Base-by-base conservation (phyloP, 2,329 filamentous ascomycete genomes). In the Hortaea sp. region DNA sequence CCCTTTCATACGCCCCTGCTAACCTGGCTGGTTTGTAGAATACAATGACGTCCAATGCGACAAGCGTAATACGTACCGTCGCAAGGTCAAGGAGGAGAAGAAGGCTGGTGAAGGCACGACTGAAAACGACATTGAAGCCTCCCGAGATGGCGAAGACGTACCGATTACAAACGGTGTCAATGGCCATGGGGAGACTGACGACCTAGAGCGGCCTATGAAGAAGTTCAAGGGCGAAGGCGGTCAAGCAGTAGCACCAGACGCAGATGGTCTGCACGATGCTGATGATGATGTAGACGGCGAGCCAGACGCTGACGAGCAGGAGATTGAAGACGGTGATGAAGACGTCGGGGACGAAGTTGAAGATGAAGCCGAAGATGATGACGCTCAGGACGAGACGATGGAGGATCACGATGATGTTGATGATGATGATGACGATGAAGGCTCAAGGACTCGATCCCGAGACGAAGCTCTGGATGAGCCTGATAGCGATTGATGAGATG, bases 11-110 rank as follows among this genome's bases (percentile, higher is more conserved):
- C 31, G 9, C 6, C 20, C 10, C 31, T 43, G 4, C 29, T 20
- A 20, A 20, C 20, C 2, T 20, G 20, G 20, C 4, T 20, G 20
- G 20, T 20, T 20, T 20, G 12, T 54, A 84, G 81, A 85, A 62
- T 88, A 85, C 72, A 85, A 81, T 60, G 76, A 82, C 52, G 77
- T 81, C 47, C 82, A 87, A 63, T 79, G 81, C 13, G 80, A 82
- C 47, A 88, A 88, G 67, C 80, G 84, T 44, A 86, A 81, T 54
- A 79, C 76, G 11, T 85, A 87, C 66, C 77, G 82, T 44, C 78
- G 80, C 57, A 84, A 82, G 57, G 77, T 82, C 12, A 79, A 81
- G 32, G 81, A 79, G 44, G 77, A 80, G 44, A 85, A 84, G 65
- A 57, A 59, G 1, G 56, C 55, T 5, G 55, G 56, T 5, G 49